Evolutionary conservation across 129 eudicot species (phyloP), one percentile per base, ranked within the genome.

Genomic region (Centella asiatica): DNA sequence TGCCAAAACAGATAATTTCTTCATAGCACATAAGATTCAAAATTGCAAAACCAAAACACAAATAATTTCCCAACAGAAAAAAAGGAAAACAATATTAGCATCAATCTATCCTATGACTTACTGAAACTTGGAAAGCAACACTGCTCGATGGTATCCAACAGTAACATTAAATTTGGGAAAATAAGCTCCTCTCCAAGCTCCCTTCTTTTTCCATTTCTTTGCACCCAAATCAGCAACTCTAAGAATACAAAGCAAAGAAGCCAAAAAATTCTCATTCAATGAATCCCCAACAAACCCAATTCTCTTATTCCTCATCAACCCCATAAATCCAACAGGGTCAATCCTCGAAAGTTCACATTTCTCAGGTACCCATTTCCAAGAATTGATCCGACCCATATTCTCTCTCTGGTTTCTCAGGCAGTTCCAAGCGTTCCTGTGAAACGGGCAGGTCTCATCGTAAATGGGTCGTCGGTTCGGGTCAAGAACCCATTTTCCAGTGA

Each of bases 251-350:
- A 86, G 31, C 48, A 90, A 83, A 64, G 93, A 71, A 40, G 73
- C 95, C 80, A 90, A 59, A 24, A 90, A 81, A 49, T 90, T 90
- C 77, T 90, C 97, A 44, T 90, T 90, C 84, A 90, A 81, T 20
- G 95, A 86, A 58, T 90, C 97, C 72, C 97, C 97, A 50, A 90
- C 77, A 66, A 90, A 81, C 90, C 97, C 97, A 54, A 90, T 65
- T 44, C 74, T 81, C 71, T 58, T 79, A 37, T 74, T 63, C 79
- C 86, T 78, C 85, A 85, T 81, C 75, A 68, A 18, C 70, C 69
- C 66, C 85, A 85, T 52, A 57, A 85, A 85, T 68, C 62, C 69
- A 13, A 62, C 40, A 26, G 94, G 89, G 45, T 85, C 83, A 62
- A 85, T 71, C 75, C 76, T 72, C 39, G 34, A 22, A 68, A 85